Conservation (phyloP, 345 rosid species). For the Punica granatum region DNA sequence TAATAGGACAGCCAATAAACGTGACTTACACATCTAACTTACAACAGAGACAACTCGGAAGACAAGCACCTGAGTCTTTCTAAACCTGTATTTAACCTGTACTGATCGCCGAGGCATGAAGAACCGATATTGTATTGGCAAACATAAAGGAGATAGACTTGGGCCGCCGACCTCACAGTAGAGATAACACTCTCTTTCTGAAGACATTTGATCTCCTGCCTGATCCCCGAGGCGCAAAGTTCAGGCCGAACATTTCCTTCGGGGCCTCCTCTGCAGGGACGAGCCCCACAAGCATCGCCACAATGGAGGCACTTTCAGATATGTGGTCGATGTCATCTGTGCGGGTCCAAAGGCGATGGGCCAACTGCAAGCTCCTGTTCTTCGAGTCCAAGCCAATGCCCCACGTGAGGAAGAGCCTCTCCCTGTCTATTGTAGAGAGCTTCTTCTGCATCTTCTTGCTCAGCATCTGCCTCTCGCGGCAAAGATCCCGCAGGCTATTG, state of each 20-base stretch:
- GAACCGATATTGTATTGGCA: background rate
- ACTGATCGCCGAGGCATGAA: background rate
- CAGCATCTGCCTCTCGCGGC: constrained; percentile 37
- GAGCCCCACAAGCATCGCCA: constrained; percentile 35
- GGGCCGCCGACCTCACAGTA: background rate
- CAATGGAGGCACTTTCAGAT: constrained; percentile 24
- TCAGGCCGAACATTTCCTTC: constrained; percentile 39
- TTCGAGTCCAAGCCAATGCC: constrained; percentile 24
- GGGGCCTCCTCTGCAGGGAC: constrained; percentile 24
- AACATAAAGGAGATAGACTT: background rate
- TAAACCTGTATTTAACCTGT: background rate
- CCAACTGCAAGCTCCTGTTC: constrained; percentile 29
- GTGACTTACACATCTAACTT: background rate
- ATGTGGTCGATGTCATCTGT: constrained; percentile 30
- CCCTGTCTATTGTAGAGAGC: constrained; percentile 25
- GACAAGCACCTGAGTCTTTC: background rate
- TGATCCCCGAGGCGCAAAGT: constrained; percentile 24
- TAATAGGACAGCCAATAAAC: background rate
- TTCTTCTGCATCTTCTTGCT: constrained; percentile 29
- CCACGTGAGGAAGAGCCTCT: constrained; percentile 33
- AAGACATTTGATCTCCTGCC: constrained; percentile 13
- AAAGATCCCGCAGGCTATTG: constrained; percentile 28
- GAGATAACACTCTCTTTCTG: constrained; percentile 15
- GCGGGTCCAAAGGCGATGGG: constrained; percentile 28
- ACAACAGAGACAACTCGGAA: background rate